A percentile compares a stretch with the other conserved stretches of the same genome.
Conservation (phyloP, 2,329 filamentous ascomycete species). For the Amauroascus niger region DNA sequence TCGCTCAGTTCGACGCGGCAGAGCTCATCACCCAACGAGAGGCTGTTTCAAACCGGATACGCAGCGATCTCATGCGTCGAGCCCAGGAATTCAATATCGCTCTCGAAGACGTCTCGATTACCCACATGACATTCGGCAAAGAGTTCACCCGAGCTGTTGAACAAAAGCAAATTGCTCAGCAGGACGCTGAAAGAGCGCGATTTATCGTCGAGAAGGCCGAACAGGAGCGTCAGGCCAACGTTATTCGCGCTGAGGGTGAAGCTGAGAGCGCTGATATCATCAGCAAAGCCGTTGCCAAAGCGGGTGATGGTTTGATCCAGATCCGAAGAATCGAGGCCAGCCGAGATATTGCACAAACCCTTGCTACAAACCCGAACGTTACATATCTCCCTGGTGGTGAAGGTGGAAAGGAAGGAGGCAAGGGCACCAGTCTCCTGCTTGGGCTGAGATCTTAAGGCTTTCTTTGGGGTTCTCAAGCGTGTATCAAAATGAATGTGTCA, state of each 20-base stretch:
- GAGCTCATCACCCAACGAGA: constrained; percentile 99
- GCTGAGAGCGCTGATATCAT: constrained; percentile 95
- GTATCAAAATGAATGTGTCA: constrained; percentile 7
- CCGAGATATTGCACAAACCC: constrained; percentile 84
- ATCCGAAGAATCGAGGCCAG: constrained; percentile 96
- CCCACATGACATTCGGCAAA: constrained; percentile 99
- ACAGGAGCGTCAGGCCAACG: constrained; percentile 96
- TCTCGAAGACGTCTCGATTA: constrained; percentile 97
- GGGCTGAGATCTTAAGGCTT: constrained; percentile 48
- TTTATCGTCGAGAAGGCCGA: constrained; percentile 99
- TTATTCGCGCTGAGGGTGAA: constrained; percentile 96
- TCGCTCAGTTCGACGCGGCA: constrained; percentile 95
- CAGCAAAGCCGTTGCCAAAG: constrained; percentile 83
- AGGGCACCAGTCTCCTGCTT: constrained; percentile 58
- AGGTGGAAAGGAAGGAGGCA: constrained; percentile 46
- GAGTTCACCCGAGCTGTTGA: constrained; percentile 98
- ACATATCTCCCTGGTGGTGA: constrained; percentile 77
- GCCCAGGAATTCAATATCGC: constrained; percentile 98
- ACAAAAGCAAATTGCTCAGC: constrained; percentile 99
- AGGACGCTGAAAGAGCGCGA: constrained; percentile 91
- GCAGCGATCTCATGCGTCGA: constrained; percentile 79
- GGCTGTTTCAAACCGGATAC: constrained; percentile 90
- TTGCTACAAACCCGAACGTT: constrained; percentile 87
- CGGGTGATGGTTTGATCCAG: constrained; percentile 85
- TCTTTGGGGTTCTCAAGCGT: neutral